Percentiles rank a stretch among this genome's conserved stretches.
Conservation (phyloP, 768 basidiomycete species). For the Pleurotus salmoneostramineus region DNA sequence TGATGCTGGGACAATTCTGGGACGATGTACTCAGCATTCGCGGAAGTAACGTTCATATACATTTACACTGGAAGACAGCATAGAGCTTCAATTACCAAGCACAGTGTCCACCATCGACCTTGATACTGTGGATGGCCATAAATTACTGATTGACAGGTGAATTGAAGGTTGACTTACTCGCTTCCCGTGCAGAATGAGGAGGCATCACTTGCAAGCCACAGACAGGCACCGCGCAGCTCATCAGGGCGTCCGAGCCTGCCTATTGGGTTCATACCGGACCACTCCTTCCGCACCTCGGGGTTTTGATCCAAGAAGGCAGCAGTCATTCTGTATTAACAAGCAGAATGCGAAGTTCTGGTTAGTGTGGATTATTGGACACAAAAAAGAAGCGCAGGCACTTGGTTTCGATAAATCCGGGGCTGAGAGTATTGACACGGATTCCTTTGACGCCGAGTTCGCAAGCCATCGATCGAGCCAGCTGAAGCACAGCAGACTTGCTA, state of each 20-base stretch:
- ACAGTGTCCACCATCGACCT: slow-evolving; percentile 39
- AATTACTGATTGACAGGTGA: background rate
- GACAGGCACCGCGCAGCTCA: slow-evolving; percentile 62
- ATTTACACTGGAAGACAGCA: background rate
- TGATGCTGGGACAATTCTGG: too few species aligned
- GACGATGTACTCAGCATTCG: too few species aligned
- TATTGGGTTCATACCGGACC: slow-evolving; percentile 60
- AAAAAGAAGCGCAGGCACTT: slow-evolving; percentile 28
- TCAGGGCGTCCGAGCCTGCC: slow-evolving; percentile 63
- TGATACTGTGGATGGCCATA: slow-evolving; percentile 15
- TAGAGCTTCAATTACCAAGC: slow-evolving; percentile 27
- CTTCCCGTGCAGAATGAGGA: slow-evolving; percentile 72
- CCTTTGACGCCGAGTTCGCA: slow-evolving; percentile 65
- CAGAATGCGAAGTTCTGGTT: too few species aligned
- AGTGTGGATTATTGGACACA: background rate
- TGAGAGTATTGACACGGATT: slow-evolving; percentile 74
- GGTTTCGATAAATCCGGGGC: slow-evolving; percentile 76
- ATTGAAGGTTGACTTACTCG: slow-evolving; percentile 34
- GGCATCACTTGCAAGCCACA: slow-evolving; percentile 69
- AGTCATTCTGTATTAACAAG: slow-evolving; percentile 52
- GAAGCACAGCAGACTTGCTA: slow-evolving; percentile 74
- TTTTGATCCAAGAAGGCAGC: slow-evolving; percentile 64
- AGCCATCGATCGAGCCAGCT: slow-evolving; percentile 81
- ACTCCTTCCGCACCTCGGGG: slow-evolving; percentile 58
- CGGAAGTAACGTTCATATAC: too few species aligned